Percentiles rank a stretch among this genome's conserved stretches.
phyloP scores from a whole-genome alignment of 1,139 yeast genomes.

The Hyphopichia khmerensis region DNA sequence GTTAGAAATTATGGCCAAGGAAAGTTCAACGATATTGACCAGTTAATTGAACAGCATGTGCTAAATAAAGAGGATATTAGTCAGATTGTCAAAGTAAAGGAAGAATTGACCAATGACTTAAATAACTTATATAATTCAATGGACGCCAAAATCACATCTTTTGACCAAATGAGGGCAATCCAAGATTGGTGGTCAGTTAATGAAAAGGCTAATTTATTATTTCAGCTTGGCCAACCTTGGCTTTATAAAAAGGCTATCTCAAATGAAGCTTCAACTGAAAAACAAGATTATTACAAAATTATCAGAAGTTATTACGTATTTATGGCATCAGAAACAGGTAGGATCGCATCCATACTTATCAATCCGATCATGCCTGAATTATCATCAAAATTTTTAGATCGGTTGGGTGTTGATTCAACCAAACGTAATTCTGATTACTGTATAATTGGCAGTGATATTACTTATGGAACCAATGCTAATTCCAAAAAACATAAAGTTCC shows the following conservation, averaged over 20 bases:
- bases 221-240: constrained; percentile 69
- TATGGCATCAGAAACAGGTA: constrained; percentile 66
- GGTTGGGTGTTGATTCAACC: constrained; percentile 50
- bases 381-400: constrained; percentile 56
- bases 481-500: constrained; percentile 22
- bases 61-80: neutral
- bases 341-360: constrained; percentile 66
- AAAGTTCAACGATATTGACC: constrained; percentile 24
- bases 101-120: constrained; percentile 19
- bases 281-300: constrained; percentile 15
- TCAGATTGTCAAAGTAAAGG: constrained; percentile 15
- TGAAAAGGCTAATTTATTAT: constrained; percentile 60
- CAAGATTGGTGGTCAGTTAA: constrained; percentile 62
- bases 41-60: constrained; percentile 10
- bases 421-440: constrained; percentile 42
- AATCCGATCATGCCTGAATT: constrained; percentile 74
- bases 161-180: constrained; percentile 61
- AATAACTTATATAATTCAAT: constrained; percentile 27
- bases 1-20: constrained; percentile 21
- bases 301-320: constrained; percentile 56
- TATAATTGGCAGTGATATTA: constrained; percentile 38
- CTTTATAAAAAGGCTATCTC: constrained; percentile 23
- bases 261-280: constrained; percentile 21
- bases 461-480: constrained; percentile 9
- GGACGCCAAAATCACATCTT: constrained; percentile 40